Base-by-base conservation (phyloP, 768 basidiomycete species). In the Tulasnella sp. region DNA sequence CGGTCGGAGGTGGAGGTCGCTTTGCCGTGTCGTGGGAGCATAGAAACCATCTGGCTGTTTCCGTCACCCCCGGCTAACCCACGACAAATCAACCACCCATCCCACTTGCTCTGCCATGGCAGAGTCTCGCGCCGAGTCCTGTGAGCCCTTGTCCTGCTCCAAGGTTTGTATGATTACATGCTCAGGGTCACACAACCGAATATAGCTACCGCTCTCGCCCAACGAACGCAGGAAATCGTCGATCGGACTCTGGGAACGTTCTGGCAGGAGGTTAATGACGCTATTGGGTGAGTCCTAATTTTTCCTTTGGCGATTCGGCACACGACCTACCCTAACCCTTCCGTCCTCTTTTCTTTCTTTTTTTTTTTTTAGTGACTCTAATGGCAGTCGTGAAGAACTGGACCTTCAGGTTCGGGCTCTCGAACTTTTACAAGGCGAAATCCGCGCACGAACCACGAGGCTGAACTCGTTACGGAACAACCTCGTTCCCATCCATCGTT, bases 401-500 rank as follows among this genome's bases (percentile, higher is more conserved):
- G 52, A 52, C 52, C 52, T 52, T 24, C 52, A 52, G n/a, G 52
- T 52, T 52, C 52, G 52, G 24, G 52, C 52, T 24, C 52, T 52
- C 52, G 52, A 52, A 24, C 52, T 52, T n/a, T n/a, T 52, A 52
- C 52, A 52, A 52, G 52, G 52, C 52, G 52, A 52, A 52, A 52
- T 52, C 52, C 52, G 52, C n/a, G 52, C 52, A 8, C 21, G 52
- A 52, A 52, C 52, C 52, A 52, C 52, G 52, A 52, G 52, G 52
- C 52, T 52, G 24, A 52, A 52, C 52, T 52, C 52, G 52, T 52
- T 52, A 52, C 52, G 52, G 71, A 73, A 73, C 71, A 42, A 38
- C 40, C 40, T 38, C 40, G 40, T 73, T 38, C 71, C 71, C 40
- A 73, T 73, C 71, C 36, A 73, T 31, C 71, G 71, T 73, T 42